Evolutionary conservation across 805 yeast species (phyloP), one percentile per base, ranked within the genome.

Genomic region (Phaffomyces antillensis): DNA sequence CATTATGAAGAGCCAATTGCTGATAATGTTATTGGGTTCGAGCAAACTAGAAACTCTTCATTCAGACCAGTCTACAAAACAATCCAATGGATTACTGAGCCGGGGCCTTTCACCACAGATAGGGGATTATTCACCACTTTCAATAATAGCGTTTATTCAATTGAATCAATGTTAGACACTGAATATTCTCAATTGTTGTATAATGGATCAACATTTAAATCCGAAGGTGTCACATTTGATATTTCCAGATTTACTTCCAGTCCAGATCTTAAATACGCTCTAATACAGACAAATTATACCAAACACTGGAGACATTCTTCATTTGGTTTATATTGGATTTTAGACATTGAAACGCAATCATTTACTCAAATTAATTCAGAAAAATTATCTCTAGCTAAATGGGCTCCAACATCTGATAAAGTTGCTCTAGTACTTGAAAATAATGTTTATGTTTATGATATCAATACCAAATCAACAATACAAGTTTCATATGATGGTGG

Each of bases 351-450:
- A 2, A 46, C 53, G 2, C 42, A 51, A 18, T 39, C 39, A 5
- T 52, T 71, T 17, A 45, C 50, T 3, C 48, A 42, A 18, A 56
- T 67, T 23, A 48, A 63, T 23, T 60, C 60, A 24, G 61, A 61
- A 28, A 56, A 61, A 36, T 53, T 72, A 0, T 60, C 82, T 0
- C 49, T 76, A 25, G 86, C 87, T 0, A 59, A 68, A 42, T 87
- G 93, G 84, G 75, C 93, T 5, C 95, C 96, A 31, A 71, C 76
- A 20, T 87, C 95, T 0, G 59, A 65, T 8, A 65, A 72, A 37
- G 63, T 88, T 41, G 83, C 91, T 0, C 86, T 74, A 55, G 86
- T 88, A 3, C 63, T 69, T 46, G 75, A 83, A 12, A 83, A 85
- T 62, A 79, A 88, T 56, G 72, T 89, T n/a, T 88, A 70, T 58